Base-by-base conservation (phyloP, 352 stramenopile species). In the Thalassiosira livingstoniorum region DNA sequence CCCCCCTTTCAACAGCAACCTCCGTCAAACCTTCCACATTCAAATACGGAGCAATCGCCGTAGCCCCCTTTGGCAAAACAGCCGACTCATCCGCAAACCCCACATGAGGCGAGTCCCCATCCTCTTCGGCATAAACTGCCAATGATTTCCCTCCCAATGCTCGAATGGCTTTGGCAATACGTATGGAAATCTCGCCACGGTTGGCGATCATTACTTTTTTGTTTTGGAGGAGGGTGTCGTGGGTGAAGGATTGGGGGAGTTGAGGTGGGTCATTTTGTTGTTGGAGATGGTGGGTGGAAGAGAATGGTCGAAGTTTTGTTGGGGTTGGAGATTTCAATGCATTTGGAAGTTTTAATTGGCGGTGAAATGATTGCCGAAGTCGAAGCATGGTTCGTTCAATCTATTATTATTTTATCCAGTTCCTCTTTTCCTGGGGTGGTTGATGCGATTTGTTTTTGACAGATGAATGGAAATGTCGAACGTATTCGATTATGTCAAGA, bases 71-170 rank as follows among this genome's bases (percentile, higher is more conserved):
- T 4, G 94, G 92, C 27, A 98, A 90, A 45, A 98, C 91, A 68
- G 97, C 98, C 32, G 89, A 94, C 87, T 98, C 95, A 87, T 98
- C 96, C 4, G 96, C 96, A 86, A 97, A 97, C 86, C 95, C 96
- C 15, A 96, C 94, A 78, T 94, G 89, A 29, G 97, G 95, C 73
- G 95, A 97, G 85, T 97, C 95, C n/a, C 93, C 91, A 85, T 99
- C 96, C 7, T 94, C 89, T 73, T 97, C 92, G 31, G 93, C 96
- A 87, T 97, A 98, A 51, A 98, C 92, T 13, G 95, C 95, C 35
- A 98, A 92, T 0, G 95, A 98, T 82, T 97, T 94, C 54, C 97
- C 97, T 15, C 95, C 90, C 21, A 98, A 72, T 18, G 94, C 87
- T 34, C 89, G 80, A 51, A 91, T 95, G 51, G 96, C 97, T 34